Evolutionary conservation across 2,329 filamentous ascomycete genomes (phyloP).

Genomic region (Cercospora sesami): DNA sequence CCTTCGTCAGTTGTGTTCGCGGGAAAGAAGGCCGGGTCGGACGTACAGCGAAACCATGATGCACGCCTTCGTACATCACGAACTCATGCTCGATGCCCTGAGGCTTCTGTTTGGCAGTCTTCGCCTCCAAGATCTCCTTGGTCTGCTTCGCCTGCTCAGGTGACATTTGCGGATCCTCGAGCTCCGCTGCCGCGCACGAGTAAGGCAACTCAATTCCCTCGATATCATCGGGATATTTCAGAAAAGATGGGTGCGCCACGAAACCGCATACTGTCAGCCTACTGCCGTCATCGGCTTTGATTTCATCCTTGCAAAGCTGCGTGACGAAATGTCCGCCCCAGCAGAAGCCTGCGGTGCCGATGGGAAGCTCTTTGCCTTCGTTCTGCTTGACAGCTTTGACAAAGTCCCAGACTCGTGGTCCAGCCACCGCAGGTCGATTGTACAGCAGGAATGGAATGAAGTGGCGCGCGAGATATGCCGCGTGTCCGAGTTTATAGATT

Average conservation of each 20-base stretch:
- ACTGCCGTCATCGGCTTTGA: slow-evolving; percentile 34
- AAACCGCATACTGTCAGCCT: slow-evolving; percentile 39
- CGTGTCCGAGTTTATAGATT: slow-evolving; percentile 37
- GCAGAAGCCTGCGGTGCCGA: slow-evolving; percentile 24
- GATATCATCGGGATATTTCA: slow-evolving; percentile 40
- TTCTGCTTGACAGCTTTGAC: slow-evolving; percentile 35
- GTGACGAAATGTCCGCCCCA: slow-evolving; percentile 42
- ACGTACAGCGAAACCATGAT: slow-evolving; percentile 42
- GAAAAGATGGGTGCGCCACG: slow-evolving; percentile 40
- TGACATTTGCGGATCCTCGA: slow-evolving; percentile 36
- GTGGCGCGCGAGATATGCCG: slow-evolving; percentile 26
- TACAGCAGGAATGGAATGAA: slow-evolving; percentile 35
- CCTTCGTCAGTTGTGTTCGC: neutral
- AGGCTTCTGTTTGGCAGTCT: slow-evolving; percentile 38
- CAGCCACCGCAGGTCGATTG: slow-evolving; percentile 29
- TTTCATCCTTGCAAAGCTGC: slow-evolving; percentile 37
- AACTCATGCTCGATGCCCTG: slow-evolving; percentile 42
- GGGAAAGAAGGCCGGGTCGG: neutral
- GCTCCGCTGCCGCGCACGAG: slow-evolving; percentile 38
- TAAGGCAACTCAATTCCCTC: slow-evolving; percentile 39
- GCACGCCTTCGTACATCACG: slow-evolving; percentile 40
- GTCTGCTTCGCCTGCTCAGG: slow-evolving; percentile 38
- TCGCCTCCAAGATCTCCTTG: slow-evolving; percentile 37
- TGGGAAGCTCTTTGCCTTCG: slow-evolving; percentile 33
- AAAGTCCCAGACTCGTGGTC: slow-evolving; percentile 34